A percentile compares a stretch with the other conserved stretches of the same genome.
phyloP scores from a whole-genome alignment of 2,329 filamentous ascomycete species.

The Pochonia chlamydosporia region DNA sequence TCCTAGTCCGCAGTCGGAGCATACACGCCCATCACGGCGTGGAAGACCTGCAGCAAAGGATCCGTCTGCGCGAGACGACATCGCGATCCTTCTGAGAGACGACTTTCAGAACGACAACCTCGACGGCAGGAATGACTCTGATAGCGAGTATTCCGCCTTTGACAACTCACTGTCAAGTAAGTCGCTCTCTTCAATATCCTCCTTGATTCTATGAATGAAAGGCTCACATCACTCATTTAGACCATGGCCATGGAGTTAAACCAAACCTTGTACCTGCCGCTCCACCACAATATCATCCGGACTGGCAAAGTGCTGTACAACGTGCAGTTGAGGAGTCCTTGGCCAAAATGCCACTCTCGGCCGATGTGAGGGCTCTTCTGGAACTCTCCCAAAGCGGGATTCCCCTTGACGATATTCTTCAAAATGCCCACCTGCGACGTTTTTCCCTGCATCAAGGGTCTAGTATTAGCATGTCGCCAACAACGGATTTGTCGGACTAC shows the following conservation, averaged over 20 bases:
- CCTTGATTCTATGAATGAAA: background rate
- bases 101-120: background rate
- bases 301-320: slow-evolving; percentile 7
- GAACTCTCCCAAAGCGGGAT: slow-evolving; percentile 3
- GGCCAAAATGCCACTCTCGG: slow-evolving; percentile 6
- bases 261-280: background rate
- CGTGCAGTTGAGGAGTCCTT: slow-evolving; percentile 9
- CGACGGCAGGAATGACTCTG: background rate
- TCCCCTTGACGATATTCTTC: slow-evolving; percentile 2
- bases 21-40: background rate
- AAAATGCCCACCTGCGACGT: slow-evolving; percentile 5
- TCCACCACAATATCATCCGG: background rate
- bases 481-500: slow-evolving; percentile 27
- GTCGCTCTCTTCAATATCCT: background rate
- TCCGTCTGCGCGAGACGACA: background rate
- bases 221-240: too few species aligned
- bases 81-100: background rate
- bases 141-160: background rate
- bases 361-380: slow-evolving; percentile 4
- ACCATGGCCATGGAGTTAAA: background rate
- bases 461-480: slow-evolving; percentile 32
- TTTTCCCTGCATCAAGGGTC: slow-evolving; percentile 30
- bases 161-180: background rate
- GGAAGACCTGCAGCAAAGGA: background rate
- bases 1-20: background rate